Conservation (phyloP, 2,329 filamentous ascomycete species). For the Sphaerulina populicola region DNA sequence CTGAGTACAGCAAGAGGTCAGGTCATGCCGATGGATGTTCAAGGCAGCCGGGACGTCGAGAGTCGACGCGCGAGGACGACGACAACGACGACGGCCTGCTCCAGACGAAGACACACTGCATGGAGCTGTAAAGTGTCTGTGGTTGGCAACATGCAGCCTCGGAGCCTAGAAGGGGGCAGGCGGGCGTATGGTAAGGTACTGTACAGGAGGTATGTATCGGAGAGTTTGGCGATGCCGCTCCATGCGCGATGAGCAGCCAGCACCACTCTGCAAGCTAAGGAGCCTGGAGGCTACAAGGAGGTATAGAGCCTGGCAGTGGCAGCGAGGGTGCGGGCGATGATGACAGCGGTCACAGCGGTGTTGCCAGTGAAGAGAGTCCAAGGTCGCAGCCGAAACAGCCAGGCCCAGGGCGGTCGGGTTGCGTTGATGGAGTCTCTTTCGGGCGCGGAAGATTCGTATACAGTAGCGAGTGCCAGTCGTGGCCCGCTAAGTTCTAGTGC, state of each 20-base stretch:
- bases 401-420: neutral
- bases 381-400: constrained; percentile 3
- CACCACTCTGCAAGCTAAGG: neutral
- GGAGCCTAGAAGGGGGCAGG: neutral
- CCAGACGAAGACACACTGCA: neutral
- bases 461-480: neutral
- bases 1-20: too few species aligned
- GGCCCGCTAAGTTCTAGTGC: constrained; percentile 3
- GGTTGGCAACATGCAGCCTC: neutral
- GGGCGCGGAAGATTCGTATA: constrained; percentile 5
- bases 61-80: too few species aligned
- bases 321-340: too few species aligned
- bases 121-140: neutral
- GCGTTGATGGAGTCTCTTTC: neutral
- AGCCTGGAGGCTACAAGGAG: too few species aligned
- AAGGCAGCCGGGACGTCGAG: too few species aligned
- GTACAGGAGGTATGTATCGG: neutral
- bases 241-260: constrained; percentile 7
- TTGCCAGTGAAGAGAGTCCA: neutral
- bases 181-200: neutral
- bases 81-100: too few species aligned
- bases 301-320: neutral
- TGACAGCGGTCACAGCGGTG: neutral
- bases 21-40: too few species aligned
- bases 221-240: neutral